Evolutionary conservation across 805 yeast genomes (phyloP), one percentile per base, ranked within the genome.

Genomic region (Phaffomyces antillensis): DNA sequence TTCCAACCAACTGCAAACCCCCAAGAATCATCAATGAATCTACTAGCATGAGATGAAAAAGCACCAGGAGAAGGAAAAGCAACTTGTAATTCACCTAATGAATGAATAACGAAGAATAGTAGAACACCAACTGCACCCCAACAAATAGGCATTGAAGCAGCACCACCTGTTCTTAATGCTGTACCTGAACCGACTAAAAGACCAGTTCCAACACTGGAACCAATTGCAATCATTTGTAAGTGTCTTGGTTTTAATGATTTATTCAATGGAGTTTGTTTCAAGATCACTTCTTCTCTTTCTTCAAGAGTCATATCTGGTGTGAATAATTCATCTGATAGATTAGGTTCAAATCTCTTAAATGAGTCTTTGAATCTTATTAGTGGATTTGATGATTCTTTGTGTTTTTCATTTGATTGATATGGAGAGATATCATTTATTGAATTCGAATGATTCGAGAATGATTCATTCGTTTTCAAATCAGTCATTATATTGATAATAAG

Each of bases 171-270:
- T 32, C 60, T 59, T 48, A 83, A 65, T 1, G 84, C 77, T 37
- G 72, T 63, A 43, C 86, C 86, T 3, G 83, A 73, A 46, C 85
- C 86, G 43, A 81, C 75, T 50, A 82, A 79, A 45, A 81, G 63
- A 58, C 88, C 86, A 0, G 86, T 79, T 47, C 86, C 86, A 34
- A 81, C 76, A 36, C 81, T 72, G 39, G 84, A 81, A 35, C 86
- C 86, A 38, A 82, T 76, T 32, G 86, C 79, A 49, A 82, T 74
- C 76, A 82, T 79, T 52, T 79, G 79, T 54, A 81, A 59, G 54
- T 80, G 86, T 66, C 84, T 73, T 37, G 66, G 62, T 53, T 77
- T 78, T 56, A 79, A 62, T 13, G 73, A 67, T 51, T 76, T 71
- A 39, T 75, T 66, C 48, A 83, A 66, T 3, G 86, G 89, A 5